Conservation (phyloP, 257 asterid species). For the Penstemon newberryi region DNA sequence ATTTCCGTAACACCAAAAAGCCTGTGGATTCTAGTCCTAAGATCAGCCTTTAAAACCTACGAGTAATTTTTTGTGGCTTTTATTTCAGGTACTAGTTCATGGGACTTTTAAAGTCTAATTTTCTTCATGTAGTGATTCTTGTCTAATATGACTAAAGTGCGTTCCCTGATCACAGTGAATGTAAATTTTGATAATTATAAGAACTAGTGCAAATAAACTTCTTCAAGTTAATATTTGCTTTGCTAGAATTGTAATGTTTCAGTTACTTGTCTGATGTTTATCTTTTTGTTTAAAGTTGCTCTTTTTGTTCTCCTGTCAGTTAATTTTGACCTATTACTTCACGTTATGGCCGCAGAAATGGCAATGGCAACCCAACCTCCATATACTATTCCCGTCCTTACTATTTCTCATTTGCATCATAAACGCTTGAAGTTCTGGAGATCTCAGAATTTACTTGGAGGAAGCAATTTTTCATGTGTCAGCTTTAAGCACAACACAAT, state of each 20-base stretch:
- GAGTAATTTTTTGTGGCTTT: background rate
- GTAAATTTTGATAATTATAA: too few relatives aligned
- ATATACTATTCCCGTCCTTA: conserved; percentile 34
- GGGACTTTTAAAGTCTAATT: background rate
- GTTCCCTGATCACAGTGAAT: background rate
- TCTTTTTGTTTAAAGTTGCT: conserved; percentile 22
- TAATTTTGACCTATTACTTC: conserved; percentile 29
- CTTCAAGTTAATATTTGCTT: background rate
- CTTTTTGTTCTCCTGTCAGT: conserved; percentile 35
- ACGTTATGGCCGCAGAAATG: conserved; percentile 42
- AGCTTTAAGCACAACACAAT: conserved; percentile 20
- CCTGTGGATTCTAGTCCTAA: background rate
- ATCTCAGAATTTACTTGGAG: conserved; percentile 33
- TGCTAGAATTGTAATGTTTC: background rate
- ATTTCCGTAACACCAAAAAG: background rate
- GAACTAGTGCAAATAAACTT: background rate
- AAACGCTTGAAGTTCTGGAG: conserved; percentile 34
- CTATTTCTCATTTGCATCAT: conserved; percentile 33
- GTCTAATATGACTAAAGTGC: background rate
- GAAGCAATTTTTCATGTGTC: conserved; percentile 20
- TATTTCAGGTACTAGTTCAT: too few relatives aligned
- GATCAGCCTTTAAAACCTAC: background rate
- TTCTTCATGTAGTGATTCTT: background rate
- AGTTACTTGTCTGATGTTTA: background rate
- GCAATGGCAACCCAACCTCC: conserved; percentile 46